Evolutionary conservation across 805 yeast genomes (phyloP), one percentile per base, ranked within the genome.

Genomic region (Nakazawaea laoshanensis): DNA sequence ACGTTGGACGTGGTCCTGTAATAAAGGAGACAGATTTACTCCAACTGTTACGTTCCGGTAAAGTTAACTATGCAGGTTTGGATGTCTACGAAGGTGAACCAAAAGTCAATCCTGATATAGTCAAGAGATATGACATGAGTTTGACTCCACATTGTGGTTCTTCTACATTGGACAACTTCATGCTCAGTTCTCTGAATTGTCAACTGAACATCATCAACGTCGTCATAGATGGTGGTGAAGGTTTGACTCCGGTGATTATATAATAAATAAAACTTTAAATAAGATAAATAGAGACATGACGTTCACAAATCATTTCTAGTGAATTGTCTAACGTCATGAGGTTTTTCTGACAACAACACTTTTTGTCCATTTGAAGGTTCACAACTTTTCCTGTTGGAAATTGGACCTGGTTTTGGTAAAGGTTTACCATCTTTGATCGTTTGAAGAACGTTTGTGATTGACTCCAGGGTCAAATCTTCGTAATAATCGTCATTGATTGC

Each of bases 401-500:
- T 74, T 4, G 89, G 88, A 18, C 95, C 95, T n/a, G 72, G 64
- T 25, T 58, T 54, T 3, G 19, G 24, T 33, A 74, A 70, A 27
- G 63, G 62, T 50, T 72, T 70, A 37, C 89, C 94, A 19, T 57
- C 65, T 53, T 73, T 74, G 42, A 83, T 63, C 35, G 68, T 74
- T 42, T 75, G 67, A 52, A 84, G 67, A 29, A 85, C 54, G 40
- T 67, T 65, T 22, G 70, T 67, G 18, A 81, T 72, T 29, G 70
- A 67, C 42, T 78, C 80, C 16, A 76, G 66, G 22, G 88, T 79
- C 57, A 84, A 67, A 56, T 84, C 95, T 61, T 84, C 95, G 50
- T 67, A 78, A 59, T 64, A 84, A 52, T 80, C 87, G 58, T 84
- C 94, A 56, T 82, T 83, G 33, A 84, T 61, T 40, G 84, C 94